Conservation (phyloP, 495 filamentous ascomycete species). For the Elaphomyces granulatus region DNA sequence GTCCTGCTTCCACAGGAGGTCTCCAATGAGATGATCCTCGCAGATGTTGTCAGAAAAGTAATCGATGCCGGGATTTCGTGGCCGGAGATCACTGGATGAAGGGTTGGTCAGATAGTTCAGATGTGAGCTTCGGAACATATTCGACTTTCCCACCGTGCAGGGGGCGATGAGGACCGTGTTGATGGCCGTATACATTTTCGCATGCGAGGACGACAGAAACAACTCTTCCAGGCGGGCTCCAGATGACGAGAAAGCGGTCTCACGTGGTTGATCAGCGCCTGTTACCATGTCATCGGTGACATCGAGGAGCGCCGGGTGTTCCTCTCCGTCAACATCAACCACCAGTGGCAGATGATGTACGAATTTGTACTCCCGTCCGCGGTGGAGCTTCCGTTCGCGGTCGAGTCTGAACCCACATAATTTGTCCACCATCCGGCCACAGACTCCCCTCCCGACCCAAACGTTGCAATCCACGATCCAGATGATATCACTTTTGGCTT, state of each 20-base stretch:
- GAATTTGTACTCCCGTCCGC: slow-evolving; percentile 63
- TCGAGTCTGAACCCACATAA: slow-evolving; percentile 50
- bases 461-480: slow-evolving; percentile 98
- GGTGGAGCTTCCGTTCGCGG: slow-evolving; percentile 25
- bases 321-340: slow-evolving; percentile 47
- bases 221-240: slow-evolving; percentile 87
- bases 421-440: slow-evolving; percentile 73
- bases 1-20: slow-evolving; percentile 63
- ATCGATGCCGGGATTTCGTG: slow-evolving; percentile 54
- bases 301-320: slow-evolving; percentile 25
- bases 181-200: slow-evolving; percentile 97
- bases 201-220: slow-evolving; percentile 87
- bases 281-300: background rate
- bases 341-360: slow-evolving; percentile 88
- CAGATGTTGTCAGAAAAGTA: slow-evolving; percentile 94
- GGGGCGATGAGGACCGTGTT: slow-evolving; percentile 84
- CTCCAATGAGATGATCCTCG: slow-evolving; percentile 92
- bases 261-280: background rate
- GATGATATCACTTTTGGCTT: slow-evolving; percentile 78
- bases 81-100: slow-evolving; percentile 16
- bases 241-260: slow-evolving; percentile 14
- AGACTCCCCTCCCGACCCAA: slow-evolving; percentile 70
- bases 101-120: slow-evolving; percentile 62
- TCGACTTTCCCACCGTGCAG: slow-evolving; percentile 92
- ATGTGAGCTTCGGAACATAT: slow-evolving; percentile 93